phyloP scores from a whole-genome alignment of 2,329 filamentous ascomycete genomes.

The Decorospora gaudefroyi region DNA sequence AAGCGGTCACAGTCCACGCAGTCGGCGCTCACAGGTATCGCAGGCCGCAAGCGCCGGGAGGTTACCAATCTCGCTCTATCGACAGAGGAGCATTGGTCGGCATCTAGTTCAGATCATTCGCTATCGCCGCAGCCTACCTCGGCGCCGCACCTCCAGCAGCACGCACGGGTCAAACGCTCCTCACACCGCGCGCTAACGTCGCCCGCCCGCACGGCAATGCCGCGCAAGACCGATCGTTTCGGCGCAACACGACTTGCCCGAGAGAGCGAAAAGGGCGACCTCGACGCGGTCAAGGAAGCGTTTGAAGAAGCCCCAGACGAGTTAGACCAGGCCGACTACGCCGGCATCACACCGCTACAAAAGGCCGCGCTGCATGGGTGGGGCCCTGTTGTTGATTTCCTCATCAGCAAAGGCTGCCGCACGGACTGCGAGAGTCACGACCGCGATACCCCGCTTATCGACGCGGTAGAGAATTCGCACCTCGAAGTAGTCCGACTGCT shows the following conservation, averaged over 20 bases:
- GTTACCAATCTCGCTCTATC: slow-evolving; percentile 37
- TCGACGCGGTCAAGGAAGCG: slow-evolving; percentile 75
- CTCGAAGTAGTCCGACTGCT: slow-evolving; percentile 84
- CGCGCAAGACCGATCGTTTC: slow-evolving; percentile 88
- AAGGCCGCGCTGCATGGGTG: slow-evolving; percentile 88
- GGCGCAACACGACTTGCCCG: slow-evolving; percentile 89
- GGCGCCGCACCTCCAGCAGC: slow-evolving; percentile 42
- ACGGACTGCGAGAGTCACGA: slow-evolving; percentile 76
- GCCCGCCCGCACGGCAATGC: slow-evolving; percentile 63
- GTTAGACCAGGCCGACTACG: slow-evolving; percentile 86
- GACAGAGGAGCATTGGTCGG: slow-evolving; percentile 42
- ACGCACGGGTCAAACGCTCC: slow-evolving; percentile 61
- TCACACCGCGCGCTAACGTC: slow-evolving; percentile 63
- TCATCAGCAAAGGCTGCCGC: slow-evolving; percentile 83
- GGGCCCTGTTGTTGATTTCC: slow-evolving; percentile 81
- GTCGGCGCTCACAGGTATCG: slow-evolving; percentile 35
- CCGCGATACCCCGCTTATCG: slow-evolving; percentile 87
- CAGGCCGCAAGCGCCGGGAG: slow-evolving; percentile 45
- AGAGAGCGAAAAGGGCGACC: slow-evolving; percentile 83
- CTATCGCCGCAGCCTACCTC: slow-evolving; percentile 41
- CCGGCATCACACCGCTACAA: slow-evolving; percentile 93
- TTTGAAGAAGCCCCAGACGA: slow-evolving; percentile 82
- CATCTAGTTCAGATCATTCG: slow-evolving; percentile 46
- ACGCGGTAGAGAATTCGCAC: slow-evolving; percentile 95
- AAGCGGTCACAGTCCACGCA: slow-evolving; percentile 49